These are phyloP conservation scores for Coemansia asiatica DNA, from an alignment of 192 early-diverging fungal species.

Conservation along the genomic window DNA sequence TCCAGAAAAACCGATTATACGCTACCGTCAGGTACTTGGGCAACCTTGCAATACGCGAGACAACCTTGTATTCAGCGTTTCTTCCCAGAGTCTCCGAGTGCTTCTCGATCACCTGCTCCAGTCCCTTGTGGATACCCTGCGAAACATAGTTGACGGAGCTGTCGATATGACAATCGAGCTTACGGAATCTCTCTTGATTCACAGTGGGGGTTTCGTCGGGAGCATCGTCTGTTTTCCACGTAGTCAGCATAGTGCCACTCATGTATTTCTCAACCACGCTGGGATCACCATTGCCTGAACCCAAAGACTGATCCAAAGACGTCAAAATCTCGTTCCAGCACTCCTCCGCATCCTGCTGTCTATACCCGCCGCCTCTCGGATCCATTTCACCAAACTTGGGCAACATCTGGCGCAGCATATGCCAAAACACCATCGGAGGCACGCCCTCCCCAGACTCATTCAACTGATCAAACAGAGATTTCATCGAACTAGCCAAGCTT, in stretches of 20 bases:
- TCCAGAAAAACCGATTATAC: constrained; percentile 98
- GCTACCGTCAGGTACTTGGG: constrained; percentile 87
- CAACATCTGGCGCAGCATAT: constrained; percentile 73
- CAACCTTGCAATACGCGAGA: constrained; percentile 74
- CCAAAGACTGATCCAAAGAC: constrained; percentile 49
- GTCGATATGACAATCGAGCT: constrained; percentile 73
- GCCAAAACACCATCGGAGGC: constrained; percentile 77
- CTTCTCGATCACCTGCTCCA: constrained; percentile 89
- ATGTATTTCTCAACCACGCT: constrained; percentile 75
- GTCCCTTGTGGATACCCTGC: constrained; percentile 53
- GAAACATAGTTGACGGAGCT: constrained; percentile 48
- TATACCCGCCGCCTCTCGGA: constrained; percentile 61
- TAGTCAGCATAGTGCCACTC: constrained; percentile 64
- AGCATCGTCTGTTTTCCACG: constrained; percentile 62
- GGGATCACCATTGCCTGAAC: not conserved
- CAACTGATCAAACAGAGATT: constrained; percentile 73
- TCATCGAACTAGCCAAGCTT: constrained; percentile 70
- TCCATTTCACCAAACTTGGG: constrained; percentile 88
- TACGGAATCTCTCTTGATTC: constrained; percentile 70
- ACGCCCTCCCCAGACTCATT: constrained; percentile 67
- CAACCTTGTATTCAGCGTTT: constrained; percentile 76
- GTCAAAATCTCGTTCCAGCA: constrained; percentile 90
- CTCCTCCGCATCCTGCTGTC: constrained; percentile 99
- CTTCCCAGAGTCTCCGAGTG: constrained; percentile 77
- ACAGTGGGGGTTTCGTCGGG: constrained; percentile 68